Evolutionary conservation across 257 asterid species (phyloP).

Genomic region (Lycium barbarum): DNA sequence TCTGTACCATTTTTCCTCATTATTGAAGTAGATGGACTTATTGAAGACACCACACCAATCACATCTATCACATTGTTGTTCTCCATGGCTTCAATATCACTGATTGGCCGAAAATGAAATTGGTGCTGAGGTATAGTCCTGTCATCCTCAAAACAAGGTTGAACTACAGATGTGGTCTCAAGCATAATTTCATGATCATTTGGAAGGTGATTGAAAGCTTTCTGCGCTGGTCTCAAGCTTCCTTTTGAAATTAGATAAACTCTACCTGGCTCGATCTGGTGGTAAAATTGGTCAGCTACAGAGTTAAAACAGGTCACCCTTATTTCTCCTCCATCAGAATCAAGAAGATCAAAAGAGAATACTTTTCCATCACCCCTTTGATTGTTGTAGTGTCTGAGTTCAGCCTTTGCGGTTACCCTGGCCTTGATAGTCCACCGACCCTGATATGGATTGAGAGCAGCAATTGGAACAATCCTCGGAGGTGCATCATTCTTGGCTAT

Average conservation of each 20-base stretch:
- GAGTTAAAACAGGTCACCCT: conserved; percentile 93
- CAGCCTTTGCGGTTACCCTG: conserved; percentile 81
- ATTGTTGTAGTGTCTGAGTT: conserved; percentile 76
- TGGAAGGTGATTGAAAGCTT: conserved; percentile 73
- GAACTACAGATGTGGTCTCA: conserved; percentile 69
- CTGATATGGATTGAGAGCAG: conserved; percentile 82
- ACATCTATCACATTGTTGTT: conserved; percentile 71
- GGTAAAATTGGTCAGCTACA: conserved; percentile 77
- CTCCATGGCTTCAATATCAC: conserved; percentile 75
- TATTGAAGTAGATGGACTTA: conserved; percentile 71
- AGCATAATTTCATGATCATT: conserved; percentile 84
- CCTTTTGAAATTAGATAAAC: conserved; percentile 84
- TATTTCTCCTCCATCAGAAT: conserved; percentile 91
- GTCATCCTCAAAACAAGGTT: conserved; percentile 81
- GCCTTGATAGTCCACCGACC: conserved; percentile 96
- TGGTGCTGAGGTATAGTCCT: conserved; percentile 77
- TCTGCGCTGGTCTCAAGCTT: conserved; percentile 70
- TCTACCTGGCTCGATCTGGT: conserved; percentile 70
- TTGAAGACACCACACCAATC: conserved; percentile 79
- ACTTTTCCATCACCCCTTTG: conserved; percentile 91
- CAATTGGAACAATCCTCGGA: conserved; percentile 79
- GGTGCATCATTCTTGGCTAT: conserved; percentile 81
- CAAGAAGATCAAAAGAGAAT: conserved; percentile 92
- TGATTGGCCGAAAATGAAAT: conserved; percentile 72
- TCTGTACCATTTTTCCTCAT: conserved; percentile 85